Conservation (phyloP, 306 rosid species). For the Astragalus membranaceus region DNA sequence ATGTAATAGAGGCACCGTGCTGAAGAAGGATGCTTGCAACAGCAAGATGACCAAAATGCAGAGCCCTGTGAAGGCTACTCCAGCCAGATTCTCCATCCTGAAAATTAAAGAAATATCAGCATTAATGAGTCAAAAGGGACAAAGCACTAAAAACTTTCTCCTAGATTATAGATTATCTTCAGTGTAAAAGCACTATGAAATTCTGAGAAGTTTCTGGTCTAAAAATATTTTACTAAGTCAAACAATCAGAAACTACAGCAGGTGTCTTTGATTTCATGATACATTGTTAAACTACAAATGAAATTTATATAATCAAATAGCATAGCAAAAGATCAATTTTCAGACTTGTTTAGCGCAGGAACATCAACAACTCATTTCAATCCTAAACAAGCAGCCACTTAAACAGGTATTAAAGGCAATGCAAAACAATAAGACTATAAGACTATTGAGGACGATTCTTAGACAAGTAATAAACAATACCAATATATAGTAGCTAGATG, state of each 20-base stretch:
- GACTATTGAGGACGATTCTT: background rate
- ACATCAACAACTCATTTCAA: background rate
- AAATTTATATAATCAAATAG: background rate
- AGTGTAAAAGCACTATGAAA: background rate
- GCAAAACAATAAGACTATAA: background rate
- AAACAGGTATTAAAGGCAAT: background rate
- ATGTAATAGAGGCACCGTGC: conserved; percentile 64
- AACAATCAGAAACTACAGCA: background rate
- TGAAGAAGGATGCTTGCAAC: conserved; percentile 83
- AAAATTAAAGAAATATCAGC: too few relatives aligned
- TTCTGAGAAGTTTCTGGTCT: background rate
- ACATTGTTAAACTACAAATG: background rate
- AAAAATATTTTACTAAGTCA: background rate
- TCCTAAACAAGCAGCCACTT: background rate
- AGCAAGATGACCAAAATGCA: conserved; percentile 94
- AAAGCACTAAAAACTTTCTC: too few relatives aligned
- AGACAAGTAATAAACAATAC: background rate
- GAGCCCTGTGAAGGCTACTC: conserved; percentile 97
- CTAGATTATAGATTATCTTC: background rate
- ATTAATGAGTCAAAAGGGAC: too few relatives aligned
- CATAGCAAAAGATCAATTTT: background rate
- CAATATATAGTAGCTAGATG: background rate
- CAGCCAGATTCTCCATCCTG: conserved; percentile 98
- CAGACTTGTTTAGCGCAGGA: background rate
- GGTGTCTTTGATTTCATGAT: background rate